Conservation (phyloP, 2,329 filamentous ascomycete genomes). For the Botrytis elliptica region DNA sequence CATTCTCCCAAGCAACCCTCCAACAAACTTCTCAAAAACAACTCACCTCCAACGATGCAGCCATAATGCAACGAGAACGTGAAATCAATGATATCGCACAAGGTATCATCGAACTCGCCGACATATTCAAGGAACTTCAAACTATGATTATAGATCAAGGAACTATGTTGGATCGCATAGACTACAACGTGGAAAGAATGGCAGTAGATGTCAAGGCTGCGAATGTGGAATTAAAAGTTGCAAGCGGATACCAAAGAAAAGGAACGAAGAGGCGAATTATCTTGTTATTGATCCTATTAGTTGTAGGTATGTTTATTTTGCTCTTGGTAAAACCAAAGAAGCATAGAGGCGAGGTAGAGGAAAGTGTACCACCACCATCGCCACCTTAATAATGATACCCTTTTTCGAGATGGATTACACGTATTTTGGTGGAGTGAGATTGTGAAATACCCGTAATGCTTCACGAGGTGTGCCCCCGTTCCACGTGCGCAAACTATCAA, state of each 20-base stretch:
- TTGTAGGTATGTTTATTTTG: conserved; percentile 84
- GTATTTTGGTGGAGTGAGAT: neutral
- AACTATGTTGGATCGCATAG: conserved; percentile 88
- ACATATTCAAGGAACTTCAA: conserved; percentile 95
- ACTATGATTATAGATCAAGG: conserved; percentile 93
- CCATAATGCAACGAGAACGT: conserved; percentile 86
- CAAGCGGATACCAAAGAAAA: conserved; percentile 84
- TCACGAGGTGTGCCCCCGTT: no score
- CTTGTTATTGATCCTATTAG: conserved; percentile 77
- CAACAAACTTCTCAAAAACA: conserved; percentile 68
- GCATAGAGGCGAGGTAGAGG: conserved; percentile 28
- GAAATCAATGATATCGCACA: conserved; percentile 98
- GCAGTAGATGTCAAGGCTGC: conserved; percentile 88
- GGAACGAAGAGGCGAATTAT: conserved; percentile 92
- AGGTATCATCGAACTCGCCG: conserved; percentile 93
- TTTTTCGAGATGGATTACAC: neutral
- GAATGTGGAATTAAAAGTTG: conserved; percentile 85
- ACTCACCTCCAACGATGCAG: conserved; percentile 73
- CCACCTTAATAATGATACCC: conserved; percentile 16
- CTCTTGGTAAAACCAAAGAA: conserved; percentile 64
- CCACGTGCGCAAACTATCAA: neutral
- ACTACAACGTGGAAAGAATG: conserved; percentile 98
- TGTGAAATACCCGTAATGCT: neutral
- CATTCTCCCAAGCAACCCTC: conserved; percentile 85
- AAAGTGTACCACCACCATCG: conserved; percentile 34